Evolutionary conservation across 2,329 filamentous ascomycete species (phyloP).

Genomic region (Penicillium thymicola): DNA sequence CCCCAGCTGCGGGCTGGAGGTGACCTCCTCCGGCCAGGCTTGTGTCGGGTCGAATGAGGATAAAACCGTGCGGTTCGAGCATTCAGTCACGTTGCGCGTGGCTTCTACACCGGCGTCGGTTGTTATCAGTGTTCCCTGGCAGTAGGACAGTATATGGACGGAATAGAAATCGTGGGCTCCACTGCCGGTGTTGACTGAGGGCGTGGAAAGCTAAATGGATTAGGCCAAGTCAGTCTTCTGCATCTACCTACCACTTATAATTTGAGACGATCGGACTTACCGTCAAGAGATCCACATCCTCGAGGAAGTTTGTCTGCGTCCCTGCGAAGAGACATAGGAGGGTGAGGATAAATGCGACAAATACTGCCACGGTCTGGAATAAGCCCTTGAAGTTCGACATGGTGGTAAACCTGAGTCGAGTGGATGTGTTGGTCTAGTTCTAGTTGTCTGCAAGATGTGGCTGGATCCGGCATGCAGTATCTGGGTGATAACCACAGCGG

Average conservation of each 20-base stretch:
- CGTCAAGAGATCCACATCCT: constrained; percentile 56
- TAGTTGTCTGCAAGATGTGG: not conserved
- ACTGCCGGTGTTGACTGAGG: constrained; percentile 44
- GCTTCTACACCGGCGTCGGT: constrained; percentile 39
- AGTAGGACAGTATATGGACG: constrained; percentile 59
- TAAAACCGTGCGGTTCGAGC: constrained; percentile 52
- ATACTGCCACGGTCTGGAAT: constrained; percentile 51
- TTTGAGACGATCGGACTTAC: constrained; percentile 35
- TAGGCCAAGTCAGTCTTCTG: constrained; percentile 29
- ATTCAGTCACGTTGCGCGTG: constrained; percentile 51
- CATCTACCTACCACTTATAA: not conserved
- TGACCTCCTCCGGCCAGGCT: constrained; percentile 50
- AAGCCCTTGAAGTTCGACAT: constrained; percentile 28
- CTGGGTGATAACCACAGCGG: not conserved
- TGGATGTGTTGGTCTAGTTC: not conserved
- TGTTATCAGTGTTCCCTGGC: constrained; percentile 45
- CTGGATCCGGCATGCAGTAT: not conserved
- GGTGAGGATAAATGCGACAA: constrained; percentile 56
- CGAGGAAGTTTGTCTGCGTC: constrained; percentile 54
- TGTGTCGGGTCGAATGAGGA: constrained; percentile 57
- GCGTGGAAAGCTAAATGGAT: constrained; percentile 37
- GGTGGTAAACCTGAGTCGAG: not conserved
- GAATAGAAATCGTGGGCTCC: constrained; percentile 61
- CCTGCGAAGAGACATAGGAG: constrained; percentile 62
- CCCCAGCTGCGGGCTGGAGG: constrained; percentile 47